phyloP scores from a whole-genome alignment of 1,139 yeast species.

The Candida buenavistaensis region DNA sequence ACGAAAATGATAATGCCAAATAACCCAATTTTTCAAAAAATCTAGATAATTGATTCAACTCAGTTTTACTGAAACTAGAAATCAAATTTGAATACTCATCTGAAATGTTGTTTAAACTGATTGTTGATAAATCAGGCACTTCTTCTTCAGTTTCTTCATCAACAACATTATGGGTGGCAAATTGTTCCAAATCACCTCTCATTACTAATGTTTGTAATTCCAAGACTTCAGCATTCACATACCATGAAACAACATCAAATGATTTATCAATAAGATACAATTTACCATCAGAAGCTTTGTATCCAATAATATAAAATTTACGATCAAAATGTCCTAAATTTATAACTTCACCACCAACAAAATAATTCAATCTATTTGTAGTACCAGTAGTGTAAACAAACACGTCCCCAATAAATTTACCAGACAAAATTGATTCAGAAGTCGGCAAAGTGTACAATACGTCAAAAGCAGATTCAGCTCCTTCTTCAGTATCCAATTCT shows the following conservation, averaged over 20 bases:
- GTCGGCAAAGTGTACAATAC: slow-evolving; percentile 75
- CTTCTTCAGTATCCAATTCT: slow-evolving; percentile 74
- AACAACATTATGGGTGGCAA: slow-evolving; percentile 28
- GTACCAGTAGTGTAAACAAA: slow-evolving; percentile 81
- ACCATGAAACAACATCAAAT: slow-evolving; percentile 79
- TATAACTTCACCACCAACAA: slow-evolving; percentile 91
- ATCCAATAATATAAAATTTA: slow-evolving; percentile 83
- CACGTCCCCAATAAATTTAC: slow-evolving; percentile 97
- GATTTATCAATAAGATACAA: slow-evolving; percentile 91
- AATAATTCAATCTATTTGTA: slow-evolving; percentile 86
- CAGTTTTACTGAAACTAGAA: slow-evolving; percentile 59
- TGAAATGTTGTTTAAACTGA: slow-evolving; percentile 64
- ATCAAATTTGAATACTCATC: slow-evolving; percentile 48
- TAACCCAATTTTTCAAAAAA: slow-evolving; percentile 93
- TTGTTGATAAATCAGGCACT: slow-evolving; percentile 49
- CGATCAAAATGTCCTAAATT: slow-evolving; percentile 93
- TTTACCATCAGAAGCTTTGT: slow-evolving; percentile 78
- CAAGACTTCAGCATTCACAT: slow-evolving; percentile 77
- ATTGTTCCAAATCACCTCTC: slow-evolving; percentile 79
- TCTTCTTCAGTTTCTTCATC: slow-evolving; percentile 45
- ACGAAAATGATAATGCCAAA: slow-evolving; percentile 74
- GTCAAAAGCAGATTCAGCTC: slow-evolving; percentile 83
- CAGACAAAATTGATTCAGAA: slow-evolving; percentile 76
- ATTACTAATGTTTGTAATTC: slow-evolving; percentile 94
- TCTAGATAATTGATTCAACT: slow-evolving; percentile 79